Conservation (phyloP, 2,329 filamentous ascomycete genomes). For the Aureobasidium sp. region DNA sequence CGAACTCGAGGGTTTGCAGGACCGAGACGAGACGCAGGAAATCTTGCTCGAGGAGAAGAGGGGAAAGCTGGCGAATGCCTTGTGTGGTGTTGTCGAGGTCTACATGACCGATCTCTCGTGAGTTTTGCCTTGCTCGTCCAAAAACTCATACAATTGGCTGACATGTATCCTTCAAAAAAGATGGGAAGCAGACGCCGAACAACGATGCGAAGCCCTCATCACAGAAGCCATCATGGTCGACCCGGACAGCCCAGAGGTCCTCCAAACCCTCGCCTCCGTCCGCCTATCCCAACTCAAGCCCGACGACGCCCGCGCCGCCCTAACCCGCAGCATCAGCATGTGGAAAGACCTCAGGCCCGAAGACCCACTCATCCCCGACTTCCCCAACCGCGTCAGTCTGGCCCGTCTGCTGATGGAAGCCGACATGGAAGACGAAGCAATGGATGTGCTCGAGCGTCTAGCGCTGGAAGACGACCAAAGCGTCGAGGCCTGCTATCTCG, state of each 20-base stretch:
- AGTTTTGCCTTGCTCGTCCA: slow-evolving; percentile 22
- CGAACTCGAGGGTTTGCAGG: slow-evolving; percentile 46
- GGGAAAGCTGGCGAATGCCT: slow-evolving; percentile 76
- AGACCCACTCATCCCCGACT: slow-evolving; percentile 71
- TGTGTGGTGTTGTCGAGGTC: slow-evolving; percentile 90
- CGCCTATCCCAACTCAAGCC: slow-evolving; percentile 77
- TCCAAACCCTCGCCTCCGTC: slow-evolving; percentile 91
- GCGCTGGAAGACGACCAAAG: slow-evolving; percentile 86
- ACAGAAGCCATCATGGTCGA: slow-evolving; percentile 85
- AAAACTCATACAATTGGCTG: neutral
- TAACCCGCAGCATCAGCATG: slow-evolving; percentile 69
- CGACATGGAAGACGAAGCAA: slow-evolving; percentile 74
- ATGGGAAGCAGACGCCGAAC: slow-evolving; percentile 83
- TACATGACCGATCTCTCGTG: slow-evolving; percentile 98
- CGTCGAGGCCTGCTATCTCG: slow-evolving; percentile 94
- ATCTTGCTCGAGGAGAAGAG: slow-evolving; percentile 59
- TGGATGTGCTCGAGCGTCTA: slow-evolving; percentile 76
- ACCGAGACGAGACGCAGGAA: slow-evolving; percentile 30
- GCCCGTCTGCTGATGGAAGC: slow-evolving; percentile 84
- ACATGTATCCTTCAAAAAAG: slow-evolving; percentile 19
- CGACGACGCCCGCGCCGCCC: slow-evolving; percentile 72
- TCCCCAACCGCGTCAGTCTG: slow-evolving; percentile 76
- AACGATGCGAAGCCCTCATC: slow-evolving; percentile 76
- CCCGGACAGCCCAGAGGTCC: slow-evolving; percentile 75
- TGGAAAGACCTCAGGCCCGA: slow-evolving; percentile 75